phyloP scores from a whole-genome alignment of 1,284 basidiomycete species.

The Sutorius eximius region DNA sequence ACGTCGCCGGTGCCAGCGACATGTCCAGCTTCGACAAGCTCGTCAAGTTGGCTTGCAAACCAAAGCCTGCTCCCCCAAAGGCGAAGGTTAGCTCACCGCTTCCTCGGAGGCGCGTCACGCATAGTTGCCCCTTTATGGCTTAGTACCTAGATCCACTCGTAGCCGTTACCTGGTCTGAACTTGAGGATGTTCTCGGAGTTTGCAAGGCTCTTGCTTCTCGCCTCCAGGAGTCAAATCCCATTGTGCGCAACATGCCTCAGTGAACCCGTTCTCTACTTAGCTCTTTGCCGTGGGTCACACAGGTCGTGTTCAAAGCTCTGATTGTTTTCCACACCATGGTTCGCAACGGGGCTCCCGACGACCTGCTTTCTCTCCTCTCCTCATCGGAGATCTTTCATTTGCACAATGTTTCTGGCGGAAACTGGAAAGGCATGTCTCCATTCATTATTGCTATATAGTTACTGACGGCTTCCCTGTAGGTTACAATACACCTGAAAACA shows the following conservation, averaged over 20 bases:
- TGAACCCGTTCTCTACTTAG: not conserved
- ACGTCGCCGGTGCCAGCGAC: not conserved
- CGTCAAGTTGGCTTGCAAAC: constrained; percentile 91
- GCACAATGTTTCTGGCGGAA: constrained; percentile 72
- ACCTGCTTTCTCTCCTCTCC: constrained; percentile 82
- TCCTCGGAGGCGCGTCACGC: not conserved
- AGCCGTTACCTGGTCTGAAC: constrained; percentile 92
- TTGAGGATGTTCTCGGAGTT: constrained; percentile 90
- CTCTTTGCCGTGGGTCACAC: constrained; percentile 6
- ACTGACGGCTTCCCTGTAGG: constrained; percentile 46
- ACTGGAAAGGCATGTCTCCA: constrained; percentile 70
- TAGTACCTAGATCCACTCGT: constrained; percentile 91
- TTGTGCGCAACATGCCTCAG: constrained; percentile 53
- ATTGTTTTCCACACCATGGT: constrained; percentile 96
- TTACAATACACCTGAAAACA: constrained; percentile 81
- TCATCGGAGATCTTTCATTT: constrained; percentile 78
- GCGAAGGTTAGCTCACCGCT: constrained; percentile 62
- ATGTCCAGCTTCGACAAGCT: constrained; percentile 85
- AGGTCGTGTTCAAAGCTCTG: constrained; percentile 96
- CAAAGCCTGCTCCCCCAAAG: constrained; percentile 91
- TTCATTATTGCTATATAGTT: constrained; percentile 1
- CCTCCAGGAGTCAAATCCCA: constrained; percentile 86
- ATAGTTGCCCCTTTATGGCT: not conserved
- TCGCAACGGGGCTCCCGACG: constrained; percentile 89
- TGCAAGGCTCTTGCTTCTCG: constrained; percentile 82